Evolutionary conservation across 2,329 filamentous ascomycete species (phyloP).

Genomic region (Calonectria montana): DNA sequence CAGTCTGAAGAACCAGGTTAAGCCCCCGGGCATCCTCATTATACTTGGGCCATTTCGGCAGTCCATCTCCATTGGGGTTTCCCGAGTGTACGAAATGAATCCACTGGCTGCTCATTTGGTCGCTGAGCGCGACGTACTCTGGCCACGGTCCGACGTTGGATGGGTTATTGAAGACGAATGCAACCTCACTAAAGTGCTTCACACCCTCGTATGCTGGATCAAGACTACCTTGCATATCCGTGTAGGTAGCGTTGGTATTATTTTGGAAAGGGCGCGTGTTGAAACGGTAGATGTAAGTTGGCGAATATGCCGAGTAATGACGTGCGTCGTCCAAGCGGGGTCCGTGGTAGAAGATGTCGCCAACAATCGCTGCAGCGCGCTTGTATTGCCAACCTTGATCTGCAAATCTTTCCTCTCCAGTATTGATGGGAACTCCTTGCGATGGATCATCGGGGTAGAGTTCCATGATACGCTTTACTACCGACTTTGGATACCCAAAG

Average conservation of each 20-base stretch:
- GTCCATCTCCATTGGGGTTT: neutral
- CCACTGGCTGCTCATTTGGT: conserved; percentile 1
- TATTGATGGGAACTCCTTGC: neutral
- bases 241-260: neutral
- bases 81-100: neutral
- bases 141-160: neutral
- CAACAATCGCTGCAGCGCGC: neutral
- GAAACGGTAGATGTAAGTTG: neutral
- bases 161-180: neutral
- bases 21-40: neutral
- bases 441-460: neutral
- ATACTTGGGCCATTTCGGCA: neutral
- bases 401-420: neutral
- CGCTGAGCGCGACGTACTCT: neutral
- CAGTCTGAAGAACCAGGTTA: neutral
- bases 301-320: neutral
- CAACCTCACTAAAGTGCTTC: neutral
- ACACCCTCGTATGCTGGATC: neutral
- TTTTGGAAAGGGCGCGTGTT: neutral
- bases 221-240: neutral
- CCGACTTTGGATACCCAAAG: neutral
- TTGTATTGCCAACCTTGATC: neutral
- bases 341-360: neutral
- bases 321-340: neutral
- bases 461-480: neutral